Conservation (phyloP, 805 yeast species). For the Starmerella powellii region DNA sequence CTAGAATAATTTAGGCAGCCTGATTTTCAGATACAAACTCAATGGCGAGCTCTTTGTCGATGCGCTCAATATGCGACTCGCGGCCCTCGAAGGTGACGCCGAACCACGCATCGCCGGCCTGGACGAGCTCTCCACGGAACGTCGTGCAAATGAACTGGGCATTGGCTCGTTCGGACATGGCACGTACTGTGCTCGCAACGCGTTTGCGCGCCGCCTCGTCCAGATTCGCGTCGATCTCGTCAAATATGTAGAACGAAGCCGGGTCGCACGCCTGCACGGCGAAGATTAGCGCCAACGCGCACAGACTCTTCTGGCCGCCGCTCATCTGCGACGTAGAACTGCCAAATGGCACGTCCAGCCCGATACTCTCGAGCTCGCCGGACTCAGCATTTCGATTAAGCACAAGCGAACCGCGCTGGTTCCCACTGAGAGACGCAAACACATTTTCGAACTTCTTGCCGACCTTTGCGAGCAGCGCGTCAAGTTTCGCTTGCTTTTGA, state of each 20-base stretch:
- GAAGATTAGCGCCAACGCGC: slow-evolving; percentile 85
- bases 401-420: slow-evolving; percentile 62
- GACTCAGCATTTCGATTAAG: slow-evolving; percentile 36
- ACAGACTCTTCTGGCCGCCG: slow-evolving; percentile 94
- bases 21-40: slow-evolving; percentile 49
- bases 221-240: slow-evolving; percentile 91
- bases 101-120: slow-evolving; percentile 72
- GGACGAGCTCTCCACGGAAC: slow-evolving; percentile 83
- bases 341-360: slow-evolving; percentile 81
- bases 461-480: slow-evolving; percentile 36
- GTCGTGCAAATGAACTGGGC: slow-evolving; percentile 89
- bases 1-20: not conserved
- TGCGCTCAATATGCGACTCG: slow-evolving; percentile 64
- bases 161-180: slow-evolving; percentile 37
- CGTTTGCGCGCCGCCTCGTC: slow-evolving; percentile 85
- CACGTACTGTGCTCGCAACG: slow-evolving; percentile 63
- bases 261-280: slow-evolving; percentile 95
- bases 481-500: slow-evolving; percentile 74
- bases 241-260: slow-evolving; percentile 91
- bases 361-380: slow-evolving; percentile 54
- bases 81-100: slow-evolving; percentile 79
- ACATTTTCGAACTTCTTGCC: not conserved
- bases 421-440: slow-evolving; percentile 72
- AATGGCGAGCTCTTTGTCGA: slow-evolving; percentile 60
- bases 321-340: slow-evolving; percentile 75